A percentile compares a stretch with the other conserved stretches of the same genome.
Evolutionary conservation across 192 early-diverging fungal species (phyloP).

Genomic region (Coemansia sp.): DNA sequence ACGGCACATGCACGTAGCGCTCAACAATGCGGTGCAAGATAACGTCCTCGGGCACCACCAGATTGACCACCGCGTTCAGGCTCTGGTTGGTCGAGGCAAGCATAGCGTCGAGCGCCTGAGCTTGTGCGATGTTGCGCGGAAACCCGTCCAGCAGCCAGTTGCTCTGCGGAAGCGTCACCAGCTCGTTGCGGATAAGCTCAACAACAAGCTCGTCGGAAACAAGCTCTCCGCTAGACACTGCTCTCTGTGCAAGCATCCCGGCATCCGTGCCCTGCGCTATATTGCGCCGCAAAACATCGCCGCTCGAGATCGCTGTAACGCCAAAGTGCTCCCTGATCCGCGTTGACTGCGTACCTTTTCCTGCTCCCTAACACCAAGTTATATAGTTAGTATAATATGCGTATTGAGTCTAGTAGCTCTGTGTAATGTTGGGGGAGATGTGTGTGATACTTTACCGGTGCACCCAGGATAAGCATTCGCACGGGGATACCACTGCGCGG

Average conservation of each 20-base stretch:
- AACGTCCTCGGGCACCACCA: slow-evolving; percentile 87
- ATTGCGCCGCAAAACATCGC: slow-evolving; percentile 83
- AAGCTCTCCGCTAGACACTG: slow-evolving; percentile 43
- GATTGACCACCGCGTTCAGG: slow-evolving; percentile 83
- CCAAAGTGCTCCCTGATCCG: slow-evolving; percentile 70
- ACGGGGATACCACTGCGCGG: slow-evolving; percentile 53
- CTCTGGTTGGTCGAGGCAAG: slow-evolving; percentile 54
- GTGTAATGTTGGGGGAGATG: neutral
- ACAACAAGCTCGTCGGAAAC: slow-evolving; percentile 48
- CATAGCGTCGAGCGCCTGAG: slow-evolving; percentile 64
- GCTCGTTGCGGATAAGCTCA: slow-evolving; percentile 43
- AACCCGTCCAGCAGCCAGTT: slow-evolving; percentile 90
- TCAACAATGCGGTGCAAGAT: slow-evolving; percentile 90
- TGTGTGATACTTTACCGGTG: slow-evolving; percentile 59
- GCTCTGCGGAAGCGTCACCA: slow-evolving; percentile 35
- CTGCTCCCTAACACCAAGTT: slow-evolving; percentile 62
- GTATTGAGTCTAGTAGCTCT: neutral
- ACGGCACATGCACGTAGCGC: slow-evolving; percentile 90
- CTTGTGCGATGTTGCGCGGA: slow-evolving; percentile 84
- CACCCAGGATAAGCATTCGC: slow-evolving; percentile 69
- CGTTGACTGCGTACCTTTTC: slow-evolving; percentile 89
- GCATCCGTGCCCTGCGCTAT: slow-evolving; percentile 67
- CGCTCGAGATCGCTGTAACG: slow-evolving; percentile 74
- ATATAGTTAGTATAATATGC: neutral
- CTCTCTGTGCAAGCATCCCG: slow-evolving; percentile 56